A percentile compares a stretch with the other conserved stretches of the same genome.
Conservation (phyloP, 192 early-diverging fungal genomes). For the Coemansia sp. region DNA sequence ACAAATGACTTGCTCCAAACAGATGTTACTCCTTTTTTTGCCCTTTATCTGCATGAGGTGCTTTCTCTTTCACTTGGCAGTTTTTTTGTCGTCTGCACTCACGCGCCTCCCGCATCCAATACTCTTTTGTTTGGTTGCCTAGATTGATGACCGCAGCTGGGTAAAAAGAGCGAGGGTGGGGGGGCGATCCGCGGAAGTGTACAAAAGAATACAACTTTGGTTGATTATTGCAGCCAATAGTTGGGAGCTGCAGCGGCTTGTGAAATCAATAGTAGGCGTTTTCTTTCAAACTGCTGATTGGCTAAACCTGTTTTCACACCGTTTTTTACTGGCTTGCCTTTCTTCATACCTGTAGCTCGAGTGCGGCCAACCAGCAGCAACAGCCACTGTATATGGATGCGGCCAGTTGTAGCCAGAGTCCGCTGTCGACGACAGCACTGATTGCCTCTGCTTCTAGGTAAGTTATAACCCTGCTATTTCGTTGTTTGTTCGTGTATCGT, state of each 20-base stretch:
- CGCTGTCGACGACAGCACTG: background rate
- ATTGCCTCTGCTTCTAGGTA: conserved; percentile 1
- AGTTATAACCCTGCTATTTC: background rate
- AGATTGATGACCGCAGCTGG: background rate
- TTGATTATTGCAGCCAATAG: conserved; percentile 2
- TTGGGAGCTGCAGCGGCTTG: conserved; percentile 9
- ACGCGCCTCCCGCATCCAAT: background rate
- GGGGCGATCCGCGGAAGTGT: background rate
- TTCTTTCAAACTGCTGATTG: background rate
- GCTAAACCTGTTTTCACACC: background rate
- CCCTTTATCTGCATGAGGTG: too few species aligned
- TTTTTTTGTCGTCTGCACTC: background rate
- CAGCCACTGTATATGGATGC: background rate
- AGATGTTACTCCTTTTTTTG: background rate
- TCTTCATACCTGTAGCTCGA: conserved; percentile 10
- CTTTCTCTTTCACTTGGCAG: background rate
- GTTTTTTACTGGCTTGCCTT: background rate
- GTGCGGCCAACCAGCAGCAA: conserved; percentile 10
- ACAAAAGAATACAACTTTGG: background rate
- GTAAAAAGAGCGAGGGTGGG: background rate
- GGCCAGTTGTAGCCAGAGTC: background rate
- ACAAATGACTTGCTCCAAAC: background rate
- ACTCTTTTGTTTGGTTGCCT: background rate
- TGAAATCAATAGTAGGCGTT: background rate
- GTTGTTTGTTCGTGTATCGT: background rate